Evolutionary conservation across 2,329 filamentous ascomycete species (phyloP), one percentile per base, ranked within the genome.

Genomic region (Diaporthe helianthi): DNA sequence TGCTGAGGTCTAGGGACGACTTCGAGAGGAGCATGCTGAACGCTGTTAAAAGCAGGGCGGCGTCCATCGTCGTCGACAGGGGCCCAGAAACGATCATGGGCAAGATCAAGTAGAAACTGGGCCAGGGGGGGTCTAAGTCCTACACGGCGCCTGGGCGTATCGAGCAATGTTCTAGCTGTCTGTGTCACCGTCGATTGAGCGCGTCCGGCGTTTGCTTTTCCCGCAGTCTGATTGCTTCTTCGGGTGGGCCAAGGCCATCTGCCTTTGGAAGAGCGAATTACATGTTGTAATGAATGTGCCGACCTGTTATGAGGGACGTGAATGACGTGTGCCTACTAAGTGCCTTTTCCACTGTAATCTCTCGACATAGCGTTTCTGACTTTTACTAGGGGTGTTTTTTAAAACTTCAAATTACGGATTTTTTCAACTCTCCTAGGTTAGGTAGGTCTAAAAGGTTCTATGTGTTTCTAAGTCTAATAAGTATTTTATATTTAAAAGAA

Each of bases 81-180:
- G 94, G 93, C 0, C 81, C 88, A 22, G 95, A 98, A 81, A 98
- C 96, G 3, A 93, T 99, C 72, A 98, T 99, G 95, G 90, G 92
- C 72, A 95, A 93, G 81, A 89, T 98, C 60, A 96, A 94, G 81
- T 97, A 76, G 68, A 29, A 15, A 17, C 12, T 41, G 60, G 49
- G 13, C 24, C n/a, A 26, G n/a, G 12, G 22, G 46, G 38, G 5
- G 19, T 22, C 26, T 41, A 31, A 49, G 19, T 22, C 26, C 31
- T 22, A 49, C 41, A 24, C 3, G 41, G 49, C 36, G n/a, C 36
- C 31, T 17, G 22, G 53, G 36, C 31, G 52, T 46, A 51, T 24
- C 9, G 41, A 58, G 41, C 22, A 49, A 58, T 38, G 12, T 38
- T 15, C 22, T 38, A 33, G 51, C 15, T 22, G 29, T 8, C 58